Percentiles rank a stretch among this genome's conserved stretches.
Evolutionary conservation across 208 protist genomes (phyloP).

Genomic region (Angomonas deanei): DNA sequence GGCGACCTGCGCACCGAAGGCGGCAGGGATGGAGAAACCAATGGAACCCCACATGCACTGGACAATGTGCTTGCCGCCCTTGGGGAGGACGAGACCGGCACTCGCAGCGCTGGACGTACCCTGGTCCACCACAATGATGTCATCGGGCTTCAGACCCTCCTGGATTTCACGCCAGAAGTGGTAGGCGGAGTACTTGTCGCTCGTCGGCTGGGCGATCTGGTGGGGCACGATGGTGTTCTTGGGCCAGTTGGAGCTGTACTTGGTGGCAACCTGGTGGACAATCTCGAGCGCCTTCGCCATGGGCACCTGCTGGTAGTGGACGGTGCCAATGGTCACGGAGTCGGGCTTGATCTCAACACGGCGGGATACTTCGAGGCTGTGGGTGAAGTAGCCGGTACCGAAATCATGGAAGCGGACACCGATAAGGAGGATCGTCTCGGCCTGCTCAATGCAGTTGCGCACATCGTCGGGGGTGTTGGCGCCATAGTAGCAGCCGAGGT

Average conservation of each 20-base stretch:
- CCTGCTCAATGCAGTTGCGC: constrained; percentile 16
- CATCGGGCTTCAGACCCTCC: constrained; percentile 21
- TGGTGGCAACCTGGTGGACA: constrained; percentile 14
- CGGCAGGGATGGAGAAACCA: constrained; percentile 44
- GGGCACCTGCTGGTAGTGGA: constrained; percentile 11
- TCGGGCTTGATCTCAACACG: constrained; percentile 29
- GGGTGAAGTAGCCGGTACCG: constrained; percentile 39
- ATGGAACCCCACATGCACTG: constrained; percentile 53
- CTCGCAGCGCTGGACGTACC: constrained; percentile 43
- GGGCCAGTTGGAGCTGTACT: constrained; percentile 18
- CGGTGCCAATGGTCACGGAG: constrained; percentile 5
- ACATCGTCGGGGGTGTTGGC: background rate
- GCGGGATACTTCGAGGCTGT: constrained; percentile 12
- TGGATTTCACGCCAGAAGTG: constrained; percentile 54
- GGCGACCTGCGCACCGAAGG: constrained; percentile 41
- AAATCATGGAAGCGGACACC: constrained; percentile 54
- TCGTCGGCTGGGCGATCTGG: background rate
- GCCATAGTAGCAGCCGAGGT: constrained; percentile 32
- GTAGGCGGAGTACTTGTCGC: constrained; percentile 16
- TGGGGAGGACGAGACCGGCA: constrained; percentile 26
- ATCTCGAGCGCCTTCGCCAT: constrained; percentile 23
- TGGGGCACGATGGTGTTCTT: background rate
- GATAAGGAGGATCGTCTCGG: constrained; percentile 20
- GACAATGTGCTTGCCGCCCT: constrained; percentile 14
- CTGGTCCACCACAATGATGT: constrained; percentile 44